Evolutionary conservation across 2,329 filamentous ascomycete genomes (phyloP).

Genomic region (Spiromastix sp.): DNA sequence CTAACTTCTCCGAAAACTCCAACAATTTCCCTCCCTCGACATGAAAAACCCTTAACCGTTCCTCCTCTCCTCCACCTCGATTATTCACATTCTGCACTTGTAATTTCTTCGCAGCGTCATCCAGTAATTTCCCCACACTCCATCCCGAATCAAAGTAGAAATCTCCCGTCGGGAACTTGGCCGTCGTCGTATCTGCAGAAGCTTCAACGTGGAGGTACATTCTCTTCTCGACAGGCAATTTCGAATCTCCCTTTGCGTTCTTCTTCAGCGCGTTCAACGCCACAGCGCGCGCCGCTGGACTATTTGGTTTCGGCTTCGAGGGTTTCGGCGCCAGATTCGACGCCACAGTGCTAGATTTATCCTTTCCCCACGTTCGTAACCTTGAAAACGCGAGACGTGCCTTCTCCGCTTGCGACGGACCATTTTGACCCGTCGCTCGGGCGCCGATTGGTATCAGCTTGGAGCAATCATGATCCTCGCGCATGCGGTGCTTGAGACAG

Average conservation of each 20-base stretch:
- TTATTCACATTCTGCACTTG: constrained; percentile 38
- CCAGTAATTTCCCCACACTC: constrained; percentile 63
- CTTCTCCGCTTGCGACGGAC: constrained; percentile 46
- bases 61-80: constrained; percentile 41
- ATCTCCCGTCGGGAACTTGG: constrained; percentile 70
- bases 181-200: constrained; percentile 71
- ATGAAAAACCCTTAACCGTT: constrained; percentile 79
- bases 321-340: constrained; percentile 56
- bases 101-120: constrained; percentile 33
- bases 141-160: constrained; percentile 77
- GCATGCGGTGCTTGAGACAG: constrained; percentile 41
- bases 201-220: constrained; percentile 87
- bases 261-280: constrained; percentile 73
- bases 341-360: constrained; percentile 56
- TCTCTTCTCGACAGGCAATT: constrained; percentile 70
- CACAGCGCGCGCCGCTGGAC: constrained; percentile 53
- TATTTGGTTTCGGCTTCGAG: constrained; percentile 53
- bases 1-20: constrained; percentile 81
- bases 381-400: constrained; percentile 65
- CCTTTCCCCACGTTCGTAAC: constrained; percentile 68
- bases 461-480: constrained; percentile 70
- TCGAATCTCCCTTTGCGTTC: constrained; percentile 80
- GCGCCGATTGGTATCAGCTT: constrained; percentile 57
- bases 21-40: constrained; percentile 80
- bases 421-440: constrained; percentile 31